Evolutionary conservation across 2,329 filamentous ascomycete species (phyloP).

Genomic region (Thermothelomyces thermophilus): DNA sequence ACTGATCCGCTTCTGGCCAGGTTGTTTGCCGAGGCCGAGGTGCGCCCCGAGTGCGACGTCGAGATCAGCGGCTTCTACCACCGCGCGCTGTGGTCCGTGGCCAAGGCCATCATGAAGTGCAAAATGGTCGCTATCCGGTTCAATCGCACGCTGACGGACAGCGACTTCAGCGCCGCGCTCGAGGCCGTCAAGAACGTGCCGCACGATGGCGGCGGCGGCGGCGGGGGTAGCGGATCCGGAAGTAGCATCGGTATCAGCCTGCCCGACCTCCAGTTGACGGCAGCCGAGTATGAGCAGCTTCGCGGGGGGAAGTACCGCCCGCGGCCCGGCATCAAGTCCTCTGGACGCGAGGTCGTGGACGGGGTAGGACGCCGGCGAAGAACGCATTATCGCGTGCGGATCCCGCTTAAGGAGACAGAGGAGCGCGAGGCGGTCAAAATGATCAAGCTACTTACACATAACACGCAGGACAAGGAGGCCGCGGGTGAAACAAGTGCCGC

Average conservation of each 20-base stretch:
- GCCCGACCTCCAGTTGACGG: constrained; percentile 35
- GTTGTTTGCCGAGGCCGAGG: constrained; percentile 57
- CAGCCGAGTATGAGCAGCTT: constrained; percentile 32
- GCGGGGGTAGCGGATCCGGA: constrained; percentile 20
- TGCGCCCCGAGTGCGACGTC: constrained; percentile 53
- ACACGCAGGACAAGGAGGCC: background rate
- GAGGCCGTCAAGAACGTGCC: constrained; percentile 19
- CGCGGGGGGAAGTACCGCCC: constrained; percentile 30
- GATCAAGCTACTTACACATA: constrained; percentile 21
- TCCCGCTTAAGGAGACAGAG: constrained; percentile 25
- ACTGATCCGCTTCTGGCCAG: constrained; percentile 66
- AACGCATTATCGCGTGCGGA: constrained; percentile 26
- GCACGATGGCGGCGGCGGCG: constrained; percentile 21
- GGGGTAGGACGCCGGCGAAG: constrained; percentile 15
- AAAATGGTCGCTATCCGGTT: constrained; percentile 68
- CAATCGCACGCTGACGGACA: constrained; percentile 43
- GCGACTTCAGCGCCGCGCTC: constrained; percentile 41
- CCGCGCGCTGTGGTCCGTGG: constrained; percentile 74
- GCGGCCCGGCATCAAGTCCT: constrained; percentile 18
- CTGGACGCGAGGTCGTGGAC: constrained; percentile 20
- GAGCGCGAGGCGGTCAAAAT: constrained; percentile 25
- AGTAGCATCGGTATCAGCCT: constrained; percentile 33
- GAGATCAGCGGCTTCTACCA: constrained; percentile 75
- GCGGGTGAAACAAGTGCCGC: background rate
- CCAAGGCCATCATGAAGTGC: constrained; percentile 78